These are phyloP conservation scores for Leucocoprinus sp. DNA, from an alignment of 768 basidiomycete genomes.

Conservation along the genomic window DNA sequence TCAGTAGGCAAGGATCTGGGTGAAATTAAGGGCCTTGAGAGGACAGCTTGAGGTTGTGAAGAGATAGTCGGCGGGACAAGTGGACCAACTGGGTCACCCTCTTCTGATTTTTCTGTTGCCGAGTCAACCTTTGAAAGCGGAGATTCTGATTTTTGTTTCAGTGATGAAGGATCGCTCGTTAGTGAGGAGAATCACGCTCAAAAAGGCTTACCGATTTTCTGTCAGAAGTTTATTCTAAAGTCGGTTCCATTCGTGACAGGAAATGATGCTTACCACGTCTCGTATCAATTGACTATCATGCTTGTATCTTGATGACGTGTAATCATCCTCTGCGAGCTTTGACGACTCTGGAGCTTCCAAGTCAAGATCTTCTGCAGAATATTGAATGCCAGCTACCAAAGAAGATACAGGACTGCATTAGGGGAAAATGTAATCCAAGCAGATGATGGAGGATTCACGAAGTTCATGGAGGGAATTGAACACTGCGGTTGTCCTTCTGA, in stretches of 20 bases:
- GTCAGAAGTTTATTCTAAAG: neutral
- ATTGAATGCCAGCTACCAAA: constrained; percentile 41
- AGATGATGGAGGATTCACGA: constrained; percentile 38
- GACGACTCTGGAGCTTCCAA: constrained; percentile 21
- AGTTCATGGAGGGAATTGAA: constrained; percentile 59
- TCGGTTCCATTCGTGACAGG: neutral
- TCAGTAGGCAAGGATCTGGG: neutral
- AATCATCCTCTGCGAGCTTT: constrained; percentile 10
- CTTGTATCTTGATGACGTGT: constrained; percentile 1
- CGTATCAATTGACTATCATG: neutral
- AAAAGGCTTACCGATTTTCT: neutral
- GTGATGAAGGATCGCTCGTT: neutral
- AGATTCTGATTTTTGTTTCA: neutral
- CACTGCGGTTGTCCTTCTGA: constrained; percentile 65
- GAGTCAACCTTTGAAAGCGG: constrained; percentile 28
- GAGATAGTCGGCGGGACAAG: neutral
- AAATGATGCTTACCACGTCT: constrained; percentile 1
- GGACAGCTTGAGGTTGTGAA: neutral
- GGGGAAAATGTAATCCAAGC: constrained; percentile 5
- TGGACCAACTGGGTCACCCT: neutral
- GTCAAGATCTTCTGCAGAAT: constrained; percentile 36
- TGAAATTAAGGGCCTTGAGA: neutral
- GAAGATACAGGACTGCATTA: constrained; percentile 12
- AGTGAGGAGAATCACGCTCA: neutral
- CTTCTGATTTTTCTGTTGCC: constrained; percentile 40